Evolutionary conservation across 192 early-diverging fungal genomes (phyloP), one percentile per base, ranked within the genome.

Genomic region (Rhizophagus clarus): DNA sequence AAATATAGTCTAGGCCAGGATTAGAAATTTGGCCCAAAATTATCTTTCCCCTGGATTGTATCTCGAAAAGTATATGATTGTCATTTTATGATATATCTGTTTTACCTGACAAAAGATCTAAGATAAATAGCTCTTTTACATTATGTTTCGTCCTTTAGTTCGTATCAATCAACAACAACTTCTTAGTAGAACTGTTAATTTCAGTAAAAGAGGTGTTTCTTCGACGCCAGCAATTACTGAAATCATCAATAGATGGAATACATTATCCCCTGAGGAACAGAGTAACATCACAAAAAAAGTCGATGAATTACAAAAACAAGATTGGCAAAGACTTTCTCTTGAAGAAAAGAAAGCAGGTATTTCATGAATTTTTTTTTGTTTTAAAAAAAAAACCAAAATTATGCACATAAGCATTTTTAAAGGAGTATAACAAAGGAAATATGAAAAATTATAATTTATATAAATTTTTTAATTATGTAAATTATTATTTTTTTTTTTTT

Each of bases 341-440:
- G 97, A 98, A 72, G 91, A 99, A 88, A 99, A 99, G 93, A 93
- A 95, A 83, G 95, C 98, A 81, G 93, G 95, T 96, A 66, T 0
- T n/a, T 40, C 34, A 34, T 34, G 34, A 34, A 34, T 3, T 3
- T 34, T 34, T 34, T 34, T 34, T 34, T n/a, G n/a, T n/a, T 34
- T 34, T 5, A 34, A 34, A 34, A 34, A 34, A 34, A 34, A 34
- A n/a, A n/a, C n/a, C n/a, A n/a, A n/a, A n/a, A n/a, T n/a, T 34
- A 34, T 34, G 34, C 34, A 34, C 34, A 34, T 34, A 34, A 34
- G 34, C 34, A 34, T 34, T 34, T 6, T 4, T 34, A 34, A 34
- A 5, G 5, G 5, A 34, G 34, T 5, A 34, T 34, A 34, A 4
- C 6, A 34, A 34, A 34, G 32, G 3, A 34, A 34, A 34, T 34